Conservation (phyloP, 129 eudicot species). For the Flaveria brownii region DNA sequence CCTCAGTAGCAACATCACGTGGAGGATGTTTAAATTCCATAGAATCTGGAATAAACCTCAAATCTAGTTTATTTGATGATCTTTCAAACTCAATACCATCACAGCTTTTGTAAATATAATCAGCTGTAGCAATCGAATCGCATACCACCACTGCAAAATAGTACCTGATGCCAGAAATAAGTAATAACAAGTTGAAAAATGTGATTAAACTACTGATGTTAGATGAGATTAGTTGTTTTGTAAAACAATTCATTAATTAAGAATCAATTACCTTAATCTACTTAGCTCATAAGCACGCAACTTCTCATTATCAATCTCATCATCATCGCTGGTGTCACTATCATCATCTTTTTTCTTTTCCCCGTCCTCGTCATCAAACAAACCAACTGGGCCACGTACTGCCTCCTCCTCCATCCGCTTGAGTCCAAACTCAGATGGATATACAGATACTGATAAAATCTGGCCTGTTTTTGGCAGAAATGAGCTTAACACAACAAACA, state of each 20-base stretch:
- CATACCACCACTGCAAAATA: constrained; percentile 93
- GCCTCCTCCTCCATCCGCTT: constrained; percentile 96
- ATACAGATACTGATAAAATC: constrained; percentile 70
- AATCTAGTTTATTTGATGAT: constrained; percentile 78
- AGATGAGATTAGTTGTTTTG: neutral
- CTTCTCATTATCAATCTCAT: constrained; percentile 60
- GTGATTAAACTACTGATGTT: neutral
- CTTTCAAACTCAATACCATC: constrained; percentile 95
- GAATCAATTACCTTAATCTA: constrained; percentile 63
- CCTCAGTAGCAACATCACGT: constrained; percentile 95
- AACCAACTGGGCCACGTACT: constrained; percentile 85
- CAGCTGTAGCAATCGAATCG: constrained; percentile 89
- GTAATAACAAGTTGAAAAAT: neutral
- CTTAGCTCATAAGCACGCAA: constrained; percentile 87
- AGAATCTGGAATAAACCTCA: constrained; percentile 93
- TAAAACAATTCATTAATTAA: neutral
- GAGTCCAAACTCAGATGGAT: constrained; percentile 95
- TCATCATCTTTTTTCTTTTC: constrained; percentile 39
- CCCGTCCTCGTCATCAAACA: constrained; percentile 62
- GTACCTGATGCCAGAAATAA: constrained; percentile 49
- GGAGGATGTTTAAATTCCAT: constrained; percentile 78
- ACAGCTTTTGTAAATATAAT: constrained; percentile 77
- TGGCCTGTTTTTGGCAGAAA: constrained; percentile 82
- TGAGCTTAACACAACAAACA: constrained; percentile 73
- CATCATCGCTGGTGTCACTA: constrained; percentile 47